Base-by-base conservation (phyloP, 495 filamentous ascomycete genomes). In the Hypoxylon lienhwacheense region DNA sequence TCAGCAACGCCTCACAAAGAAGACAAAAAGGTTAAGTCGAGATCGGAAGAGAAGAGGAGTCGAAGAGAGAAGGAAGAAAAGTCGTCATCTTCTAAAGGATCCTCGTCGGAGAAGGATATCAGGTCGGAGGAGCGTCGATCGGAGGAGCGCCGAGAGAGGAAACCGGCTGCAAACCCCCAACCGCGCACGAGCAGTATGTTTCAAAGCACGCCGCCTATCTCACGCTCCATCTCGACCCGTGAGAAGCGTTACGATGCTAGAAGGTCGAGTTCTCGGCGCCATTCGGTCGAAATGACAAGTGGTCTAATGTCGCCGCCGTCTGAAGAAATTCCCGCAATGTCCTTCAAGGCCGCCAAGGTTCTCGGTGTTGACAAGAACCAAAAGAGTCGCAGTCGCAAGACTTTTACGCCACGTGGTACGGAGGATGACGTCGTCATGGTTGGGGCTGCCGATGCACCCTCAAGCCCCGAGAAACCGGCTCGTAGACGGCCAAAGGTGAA, bases 301-400 rank as follows among this genome's bases (percentile, higher is more conserved):
- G 78, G 72, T 14, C 59, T 81, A 15, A 64, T 66, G 20, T 80
- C 73, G 11, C 76, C 77, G 3, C 79, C 78, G 0, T 75, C 77
- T 1, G 72, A 77, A 25, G 58, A 65, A 7, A 51, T 64, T 19
- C 65, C 62, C 5, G 71, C 71, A 11, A 77, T 81, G 66, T 70
- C 71, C 2, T 63, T 72, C 4, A 82, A 80, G 59, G 79, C 79
- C n/a, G 77, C 77, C 26, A 80, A 70, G 55, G 53, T 80, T 33
- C 65, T 80, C 7, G 79, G 77, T 20, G 67, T 80, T 16, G 69
- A 71, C 20, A 60, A 72, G 63, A 44, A 33, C 31, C 51, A 69
- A 26, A 60, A 70, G 62, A 58, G 48, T 31, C 54, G 73, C 55
- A 69, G 64, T 48, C 73, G 73, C 22, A 73, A 73, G 45, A 50